Conservation (phyloP, 768 basidiomycete genomes). For the Serpula lacrymans region DNA sequence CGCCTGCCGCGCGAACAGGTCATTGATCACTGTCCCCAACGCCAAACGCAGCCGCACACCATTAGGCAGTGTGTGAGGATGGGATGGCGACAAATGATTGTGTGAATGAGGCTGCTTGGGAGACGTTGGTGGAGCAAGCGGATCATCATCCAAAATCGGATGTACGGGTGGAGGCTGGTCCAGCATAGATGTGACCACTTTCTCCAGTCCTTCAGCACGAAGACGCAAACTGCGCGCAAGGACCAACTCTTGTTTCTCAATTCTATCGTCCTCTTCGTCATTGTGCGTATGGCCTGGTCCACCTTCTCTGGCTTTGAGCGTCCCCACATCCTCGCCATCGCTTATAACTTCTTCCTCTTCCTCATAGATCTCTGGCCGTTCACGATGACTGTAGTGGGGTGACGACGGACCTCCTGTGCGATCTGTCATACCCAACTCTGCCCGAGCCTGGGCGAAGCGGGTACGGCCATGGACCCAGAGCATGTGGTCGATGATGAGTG, state of each 20-base stretch:
- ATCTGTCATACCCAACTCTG: constrained; percentile 84
- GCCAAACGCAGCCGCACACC: constrained; percentile 77
- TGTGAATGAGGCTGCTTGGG: constrained; percentile 34
- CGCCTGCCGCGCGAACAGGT: constrained; percentile 72
- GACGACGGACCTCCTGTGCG: constrained; percentile 67
- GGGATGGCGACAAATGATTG: constrained; percentile 26
- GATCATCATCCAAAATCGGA: constrained; percentile 52
- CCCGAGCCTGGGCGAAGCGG: constrained; percentile 78
- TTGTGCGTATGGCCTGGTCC: constrained; percentile 44
- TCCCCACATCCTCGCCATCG: constrained; percentile 55
- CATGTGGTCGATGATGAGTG: constrained; percentile 85
- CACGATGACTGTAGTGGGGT: constrained; percentile 56
- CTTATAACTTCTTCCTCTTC: constrained; percentile 67
- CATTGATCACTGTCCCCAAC: constrained; percentile 74
- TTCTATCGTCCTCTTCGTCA: constrained; percentile 58
- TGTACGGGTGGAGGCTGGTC: constrained; percentile 70
- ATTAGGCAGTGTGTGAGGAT: constrained; percentile 70
- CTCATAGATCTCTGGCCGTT: constrained; percentile 72
- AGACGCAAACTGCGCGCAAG: constrained; percentile 64
- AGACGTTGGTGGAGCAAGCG: constrained; percentile 48
- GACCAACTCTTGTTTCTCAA: constrained; percentile 54
- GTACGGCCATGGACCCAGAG: constrained; percentile 81
- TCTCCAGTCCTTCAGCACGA: constrained; percentile 79
- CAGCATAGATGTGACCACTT: constrained; percentile 78
- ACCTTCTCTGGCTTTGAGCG: constrained; percentile 47